Conservation (phyloP, 2,329 filamentous ascomycete genomes). For the Microsporum ferrugineum region DNA sequence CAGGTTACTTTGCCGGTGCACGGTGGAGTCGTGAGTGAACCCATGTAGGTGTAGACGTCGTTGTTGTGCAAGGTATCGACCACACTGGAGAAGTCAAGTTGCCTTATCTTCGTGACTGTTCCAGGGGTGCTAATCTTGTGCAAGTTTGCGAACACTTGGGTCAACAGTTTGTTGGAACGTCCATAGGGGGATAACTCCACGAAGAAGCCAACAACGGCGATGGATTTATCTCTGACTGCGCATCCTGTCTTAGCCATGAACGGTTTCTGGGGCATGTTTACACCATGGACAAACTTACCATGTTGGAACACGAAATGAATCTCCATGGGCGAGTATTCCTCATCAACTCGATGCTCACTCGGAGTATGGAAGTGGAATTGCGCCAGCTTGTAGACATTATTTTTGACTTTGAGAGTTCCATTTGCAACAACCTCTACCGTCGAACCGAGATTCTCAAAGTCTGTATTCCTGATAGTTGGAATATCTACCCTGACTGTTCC, state of each 20-base stretch:
- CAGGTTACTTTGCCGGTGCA: constrained; percentile 49
- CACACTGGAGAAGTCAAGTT: neutral
- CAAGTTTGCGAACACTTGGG: neutral
- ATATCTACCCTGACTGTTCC: neutral
- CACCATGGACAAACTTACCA: constrained; percentile 5
- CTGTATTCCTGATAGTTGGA: neutral
- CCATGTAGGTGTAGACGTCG: constrained; percentile 35
- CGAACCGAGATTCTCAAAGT: constrained; percentile 39
- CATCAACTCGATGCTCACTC: constrained; percentile 45
- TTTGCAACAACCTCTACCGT: constrained; percentile 43
- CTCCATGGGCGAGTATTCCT: constrained; percentile 41
- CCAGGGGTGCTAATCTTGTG: neutral
- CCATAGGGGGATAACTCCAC: neutral
- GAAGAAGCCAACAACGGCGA: neutral
- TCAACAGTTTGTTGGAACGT: neutral
- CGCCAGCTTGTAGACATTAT: constrained; percentile 34
- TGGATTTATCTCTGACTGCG: neutral
- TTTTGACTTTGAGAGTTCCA: constrained; percentile 35
- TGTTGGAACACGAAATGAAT: constrained; percentile 49
- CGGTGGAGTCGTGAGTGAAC: constrained; percentile 52
- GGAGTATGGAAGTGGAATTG: constrained; percentile 54
- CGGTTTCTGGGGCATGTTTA: neutral
- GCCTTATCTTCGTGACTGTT: neutral
- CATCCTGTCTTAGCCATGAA: neutral
- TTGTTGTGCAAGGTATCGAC: neutral